Evolutionary conservation across 768 basidiomycete species (phyloP), one percentile per base, ranked within the genome.

Genomic region (Lactarius pseudohatsudake): DNA sequence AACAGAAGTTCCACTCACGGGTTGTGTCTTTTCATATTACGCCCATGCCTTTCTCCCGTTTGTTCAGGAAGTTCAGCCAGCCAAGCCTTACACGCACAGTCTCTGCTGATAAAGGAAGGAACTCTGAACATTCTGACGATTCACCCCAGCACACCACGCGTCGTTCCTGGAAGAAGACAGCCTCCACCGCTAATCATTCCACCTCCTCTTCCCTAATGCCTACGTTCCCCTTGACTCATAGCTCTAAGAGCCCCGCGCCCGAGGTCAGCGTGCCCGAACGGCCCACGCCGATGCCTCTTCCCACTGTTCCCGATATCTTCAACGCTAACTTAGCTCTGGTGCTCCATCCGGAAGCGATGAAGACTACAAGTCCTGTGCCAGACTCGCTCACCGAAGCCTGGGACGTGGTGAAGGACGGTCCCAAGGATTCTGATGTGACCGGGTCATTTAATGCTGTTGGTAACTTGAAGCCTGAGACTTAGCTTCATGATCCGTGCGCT

Each of bases 51-150:
- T 28, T 63, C 40, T 32, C 50, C 13, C 61, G 57, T 54, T 16
- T 43, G 32, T 59, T 66, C 22, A 62, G 50, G 18, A 62, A 58
- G 41, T 36, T 36, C 38, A 63, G 50, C 61, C 61, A 63, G 4
- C 57, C 61, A 5, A 54, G 2, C 16, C 57, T 62, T 34, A n/a
- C 65, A 6, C 50, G 13, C 30, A 4, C 30, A 18, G 16, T 4
- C 16, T 32, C 61, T 53, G n/a, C 30, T 13, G 61, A 57, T 36
- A 2, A 30, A 2, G 16, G 4, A 22, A 26, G 30, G 6, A 36
- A 26, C 38, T 30, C 47, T 53, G 47, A 34, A 30, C 20, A 22
- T 18, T 30, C 54, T 20, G 43, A 58, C 13, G 22, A 53, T 20
- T 5, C 8, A 47, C 13, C 61, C 9, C 50, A 9, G 3, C n/a